These are phyloP conservation scores for Spergularia azorica DNA, from an alignment of 179 eudicot genomes.

Conservation along the genomic window DNA sequence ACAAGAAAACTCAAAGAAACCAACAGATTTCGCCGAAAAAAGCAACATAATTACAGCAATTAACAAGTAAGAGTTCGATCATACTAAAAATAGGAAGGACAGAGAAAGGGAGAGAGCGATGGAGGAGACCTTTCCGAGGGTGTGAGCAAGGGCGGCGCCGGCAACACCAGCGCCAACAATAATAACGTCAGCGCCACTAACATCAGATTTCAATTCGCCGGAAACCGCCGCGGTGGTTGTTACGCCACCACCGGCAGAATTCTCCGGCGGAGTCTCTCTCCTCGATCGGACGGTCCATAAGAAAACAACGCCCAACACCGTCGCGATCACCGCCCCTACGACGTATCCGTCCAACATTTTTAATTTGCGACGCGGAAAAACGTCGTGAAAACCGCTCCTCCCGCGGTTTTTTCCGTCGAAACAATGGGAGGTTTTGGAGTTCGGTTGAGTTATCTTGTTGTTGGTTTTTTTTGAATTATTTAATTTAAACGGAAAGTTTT, in stretches of 20 bases:
- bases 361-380: not conserved
- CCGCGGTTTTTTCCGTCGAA: too few species aligned
- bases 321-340: not conserved
- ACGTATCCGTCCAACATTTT: conserved; percentile 5
- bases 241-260: not conserved
- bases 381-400: not conserved
- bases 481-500: too few species aligned
- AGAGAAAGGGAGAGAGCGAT: not conserved
- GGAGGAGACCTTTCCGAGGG: conserved; percentile 49
- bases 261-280: not conserved
- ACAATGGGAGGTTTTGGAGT: too few species aligned
- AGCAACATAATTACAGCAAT: too few species aligned
- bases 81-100: not conserved
- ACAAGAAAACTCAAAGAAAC: too few species aligned
- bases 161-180: conserved; percentile 55
- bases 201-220: not conserved
- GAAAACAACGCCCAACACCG: not conserved
- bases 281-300: conserved; percentile 1
- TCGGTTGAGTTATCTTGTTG: too few species aligned
- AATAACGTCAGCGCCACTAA: conserved; percentile 28
- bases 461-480: too few species aligned
- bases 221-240: not conserved
- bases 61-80: too few species aligned
- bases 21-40: too few species aligned
- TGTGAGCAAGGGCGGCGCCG: conserved; percentile 54